Evolutionary conservation across 345 rosid genomes (phyloP).

Genomic region (Nephelium lappaceum): DNA sequence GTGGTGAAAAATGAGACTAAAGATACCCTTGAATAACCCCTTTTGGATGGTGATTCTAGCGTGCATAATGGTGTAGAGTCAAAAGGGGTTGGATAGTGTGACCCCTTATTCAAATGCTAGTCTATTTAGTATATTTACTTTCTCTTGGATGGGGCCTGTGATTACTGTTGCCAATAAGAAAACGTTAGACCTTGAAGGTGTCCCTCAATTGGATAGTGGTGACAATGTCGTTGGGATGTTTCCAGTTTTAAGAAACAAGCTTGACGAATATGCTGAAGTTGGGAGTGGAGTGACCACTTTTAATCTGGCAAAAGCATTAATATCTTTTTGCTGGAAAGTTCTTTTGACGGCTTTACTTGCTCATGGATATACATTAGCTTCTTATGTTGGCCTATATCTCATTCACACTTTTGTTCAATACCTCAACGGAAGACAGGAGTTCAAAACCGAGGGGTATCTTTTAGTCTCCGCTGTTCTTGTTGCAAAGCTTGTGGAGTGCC

Average conservation of each 20-base stretch:
- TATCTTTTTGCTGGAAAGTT: slow-evolving; percentile 21
- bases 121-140: slow-evolving; percentile 44
- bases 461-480: slow-evolving; percentile 51
- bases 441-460: slow-evolving; percentile 52
- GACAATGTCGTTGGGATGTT: slow-evolving; percentile 49
- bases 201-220: slow-evolving; percentile 54
- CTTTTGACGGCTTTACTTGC: slow-evolving; percentile 38
- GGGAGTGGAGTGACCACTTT: slow-evolving; percentile 41
- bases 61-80: slow-evolving; percentile 2
- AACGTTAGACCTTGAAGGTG: slow-evolving; percentile 57
- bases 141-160: slow-evolving; percentile 62
- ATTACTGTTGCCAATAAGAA: slow-evolving; percentile 55
- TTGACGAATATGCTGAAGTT: slow-evolving; percentile 33
- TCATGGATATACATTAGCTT: slow-evolving; percentile 37
- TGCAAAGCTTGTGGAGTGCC: slow-evolving; percentile 61
- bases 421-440: slow-evolving; percentile 47
- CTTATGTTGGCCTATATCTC: slow-evolving; percentile 65
- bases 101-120: slow-evolving; percentile 51
- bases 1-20: slow-evolving; percentile 28
- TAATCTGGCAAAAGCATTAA: slow-evolving; percentile 47
- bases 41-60: slow-evolving; percentile 34
- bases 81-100: slow-evolving; percentile 41
- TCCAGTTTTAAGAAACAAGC: slow-evolving; percentile 41
- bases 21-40: slow-evolving; percentile 44
- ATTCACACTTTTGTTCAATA: slow-evolving; percentile 57